These are phyloP conservation scores for Arthroderma sp. DNA, from an alignment of 2,329 filamentous ascomycete species.

Conservation along the genomic window DNA sequence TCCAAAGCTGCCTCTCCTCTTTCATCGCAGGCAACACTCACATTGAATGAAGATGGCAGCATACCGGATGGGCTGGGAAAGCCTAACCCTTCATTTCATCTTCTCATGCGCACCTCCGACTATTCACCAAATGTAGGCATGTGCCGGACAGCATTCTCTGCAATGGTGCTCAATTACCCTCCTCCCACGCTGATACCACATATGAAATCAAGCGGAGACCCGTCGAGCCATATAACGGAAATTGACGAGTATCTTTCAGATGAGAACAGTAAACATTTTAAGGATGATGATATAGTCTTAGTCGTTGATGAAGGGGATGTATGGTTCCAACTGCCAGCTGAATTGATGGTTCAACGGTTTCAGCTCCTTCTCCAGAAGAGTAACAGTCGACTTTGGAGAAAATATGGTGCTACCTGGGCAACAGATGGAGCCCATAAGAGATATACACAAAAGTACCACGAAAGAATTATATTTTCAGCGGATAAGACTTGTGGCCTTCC, in stretches of 20 bases:
- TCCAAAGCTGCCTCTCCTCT: not conserved
- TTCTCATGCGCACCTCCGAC: slow-evolving; percentile 37
- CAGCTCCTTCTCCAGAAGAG: slow-evolving; percentile 40
- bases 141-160: slow-evolving; percentile 44
- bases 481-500: slow-evolving; percentile 38
- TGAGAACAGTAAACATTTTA: slow-evolving; percentile 27
- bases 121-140: slow-evolving; percentile 30
- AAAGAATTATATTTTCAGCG: slow-evolving; percentile 44
- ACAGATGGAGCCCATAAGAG: slow-evolving; percentile 7
- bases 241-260: slow-evolving; percentile 37
- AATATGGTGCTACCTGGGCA: slow-evolving; percentile 28
- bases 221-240: slow-evolving; percentile 27
- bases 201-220: slow-evolving; percentile 15
- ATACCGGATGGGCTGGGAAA: slow-evolving; percentile 22
- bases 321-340: slow-evolving; percentile 52
- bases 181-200: slow-evolving; percentile 40
- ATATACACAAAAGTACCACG: slow-evolving; percentile 31
- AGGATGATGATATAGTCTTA: slow-evolving; percentile 48
- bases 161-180: slow-evolving; percentile 47
- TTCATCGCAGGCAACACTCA: slow-evolving; percentile 5
- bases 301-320: slow-evolving; percentile 52
- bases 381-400: slow-evolving; percentile 38
- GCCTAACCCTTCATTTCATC: slow-evolving; percentile 36
- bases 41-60: slow-evolving; percentile 16
- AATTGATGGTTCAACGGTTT: slow-evolving; percentile 51